Conservation (phyloP, 805 yeast genomes). For the Saccharomycopsis sp. region DNA sequence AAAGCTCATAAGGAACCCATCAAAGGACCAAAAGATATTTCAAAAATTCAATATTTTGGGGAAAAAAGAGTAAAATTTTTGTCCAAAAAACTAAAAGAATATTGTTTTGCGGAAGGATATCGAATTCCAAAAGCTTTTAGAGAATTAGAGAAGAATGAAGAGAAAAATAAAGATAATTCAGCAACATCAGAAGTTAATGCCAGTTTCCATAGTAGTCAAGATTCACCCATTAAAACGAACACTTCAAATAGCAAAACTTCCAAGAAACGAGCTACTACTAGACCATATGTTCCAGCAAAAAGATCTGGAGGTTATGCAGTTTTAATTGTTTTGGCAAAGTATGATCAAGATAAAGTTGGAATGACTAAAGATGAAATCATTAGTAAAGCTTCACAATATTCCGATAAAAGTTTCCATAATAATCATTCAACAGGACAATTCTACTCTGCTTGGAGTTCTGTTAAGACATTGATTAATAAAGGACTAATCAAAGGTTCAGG, state of each 20-base stretch:
- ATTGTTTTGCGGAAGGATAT: conserved; percentile 48
- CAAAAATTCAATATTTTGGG: conserved; percentile 59
- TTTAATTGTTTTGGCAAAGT: conserved; percentile 43
- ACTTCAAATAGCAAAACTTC: conserved; percentile 20
- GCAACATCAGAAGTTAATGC: background rate
- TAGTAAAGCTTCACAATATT: conserved; percentile 40
- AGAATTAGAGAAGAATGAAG: conserved; percentile 20
- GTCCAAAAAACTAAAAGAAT: conserved; percentile 32
- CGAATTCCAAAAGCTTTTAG: conserved; percentile 32
- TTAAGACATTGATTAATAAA: conserved; percentile 50
- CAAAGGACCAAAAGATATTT: conserved; percentile 46
- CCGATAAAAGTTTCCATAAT: conserved; percentile 45
- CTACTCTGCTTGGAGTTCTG: conserved; percentile 68
- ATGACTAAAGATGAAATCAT: conserved; percentile 52
- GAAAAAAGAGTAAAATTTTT: conserved; percentile 49
- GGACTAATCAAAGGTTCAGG: conserved; percentile 48
- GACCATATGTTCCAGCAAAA: conserved; percentile 56
- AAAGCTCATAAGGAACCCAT: conserved; percentile 34
- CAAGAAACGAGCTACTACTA: conserved; percentile 21
- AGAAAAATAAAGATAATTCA: conserved; percentile 2
- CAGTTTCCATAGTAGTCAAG: background rate
- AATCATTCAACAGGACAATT: conserved; percentile 53
- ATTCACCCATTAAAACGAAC: conserved; percentile 13
- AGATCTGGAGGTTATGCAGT: conserved; percentile 84
- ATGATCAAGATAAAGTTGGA: conserved; percentile 43